Evolutionary conservation across 495 filamentous ascomycete genomes (phyloP), one percentile per base, ranked within the genome.

Genomic region (Hyaloscypha hepaticicola): DNA sequence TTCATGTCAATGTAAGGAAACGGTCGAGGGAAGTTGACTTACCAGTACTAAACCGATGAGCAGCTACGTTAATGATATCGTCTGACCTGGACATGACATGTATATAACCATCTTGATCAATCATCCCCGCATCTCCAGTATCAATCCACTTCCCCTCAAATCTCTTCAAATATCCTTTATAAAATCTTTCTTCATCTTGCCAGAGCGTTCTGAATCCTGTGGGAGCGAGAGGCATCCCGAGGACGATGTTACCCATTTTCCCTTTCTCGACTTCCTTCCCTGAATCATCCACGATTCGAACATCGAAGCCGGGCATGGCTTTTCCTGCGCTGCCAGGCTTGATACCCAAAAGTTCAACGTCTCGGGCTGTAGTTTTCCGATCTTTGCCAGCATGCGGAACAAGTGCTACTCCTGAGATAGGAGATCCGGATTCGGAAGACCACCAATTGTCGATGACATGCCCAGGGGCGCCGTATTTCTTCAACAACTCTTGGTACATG

Each of bases 31-130:
- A 14, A 12, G 34, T 6, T 26, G n/a, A 72, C 79, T 61, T 78
- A 89, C 90, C 93, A 2, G 93, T 97, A 70, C 88, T 91, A 66
- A 97, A 92, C 4, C 93, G 85, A 77, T 97, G 93, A 2, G 93
- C 93, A 28, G 93, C 93, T 1, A 96, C 93, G 71, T 97, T 97
- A 73, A 97, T 96, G 64, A 97, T 88, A 74, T 97, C 93, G 79
- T 97, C 93, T 4, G 86, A 85, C 60, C 92, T 82, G 1, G 88
- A 85, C 90, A 96, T 93, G 70, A 96, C 85, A 72, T 91, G 88
- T 55, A 96, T 83, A 72, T 96, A 96, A 1, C 90, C 90, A 14
- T 93, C 86, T 14, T 82, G 70, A 74, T 97, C 93, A 61, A 96
- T 83, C 75, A 92, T 85, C 1, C 93, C 93, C 2, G 91, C 90